phyloP scores from a whole-genome alignment of 345 rosid genomes.

The Diplotaxis tenuifolia region DNA sequence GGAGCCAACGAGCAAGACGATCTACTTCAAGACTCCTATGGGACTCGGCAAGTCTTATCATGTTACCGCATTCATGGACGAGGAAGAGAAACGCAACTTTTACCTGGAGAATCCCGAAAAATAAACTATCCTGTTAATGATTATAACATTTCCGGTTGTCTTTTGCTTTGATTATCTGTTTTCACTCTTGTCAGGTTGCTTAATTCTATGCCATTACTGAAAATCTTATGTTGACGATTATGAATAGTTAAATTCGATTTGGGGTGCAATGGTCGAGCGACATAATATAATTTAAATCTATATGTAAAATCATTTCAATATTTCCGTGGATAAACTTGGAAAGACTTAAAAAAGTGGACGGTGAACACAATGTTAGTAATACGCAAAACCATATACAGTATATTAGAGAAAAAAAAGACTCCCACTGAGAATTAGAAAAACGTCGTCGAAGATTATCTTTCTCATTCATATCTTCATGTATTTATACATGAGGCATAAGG shows the following conservation, averaged over 20 bases:
- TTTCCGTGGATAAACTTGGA: background rate
- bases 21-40: constrained; percentile 82
- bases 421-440: too few species aligned
- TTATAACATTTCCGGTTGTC: background rate
- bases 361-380: background rate
- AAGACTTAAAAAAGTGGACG: background rate
- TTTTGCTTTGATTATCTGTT: background rate
- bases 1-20: constrained; percentile 47
- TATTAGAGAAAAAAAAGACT: too few species aligned
- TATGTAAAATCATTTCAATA: background rate
- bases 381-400: background rate
- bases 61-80: constrained; percentile 60
- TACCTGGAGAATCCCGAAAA: constrained; percentile 37
- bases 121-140: constrained; percentile 5
- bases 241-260: background rate
- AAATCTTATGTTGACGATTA: background rate
- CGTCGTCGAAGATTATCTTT: too few species aligned
- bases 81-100: constrained; percentile 66
- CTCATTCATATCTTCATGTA: too few species aligned
- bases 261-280: background rate
- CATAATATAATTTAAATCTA: background rate
- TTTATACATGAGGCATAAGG: too few species aligned
- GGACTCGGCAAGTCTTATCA: constrained; percentile 83
- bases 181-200: constrained; percentile 10
- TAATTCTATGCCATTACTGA: background rate